Base-by-base conservation (phyloP, 345 rosid genomes). In the Ailanthus altissimus region DNA sequence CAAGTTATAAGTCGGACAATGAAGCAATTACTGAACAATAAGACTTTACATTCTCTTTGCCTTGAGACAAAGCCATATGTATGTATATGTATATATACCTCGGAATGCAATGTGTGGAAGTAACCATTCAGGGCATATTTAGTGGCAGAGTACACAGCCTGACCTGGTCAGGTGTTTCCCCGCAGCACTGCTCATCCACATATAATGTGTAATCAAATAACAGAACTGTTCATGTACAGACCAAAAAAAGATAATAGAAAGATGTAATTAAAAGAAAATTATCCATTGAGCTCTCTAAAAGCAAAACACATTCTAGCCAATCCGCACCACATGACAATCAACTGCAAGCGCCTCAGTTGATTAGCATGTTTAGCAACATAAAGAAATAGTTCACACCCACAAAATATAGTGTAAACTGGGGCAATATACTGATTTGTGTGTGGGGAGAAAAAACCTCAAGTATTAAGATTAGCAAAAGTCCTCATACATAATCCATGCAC, bases 181-280 rank as follows among this genome's bases (percentile, higher is more conserved):
- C 45, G 99, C 99, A 40, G 98, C 99, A 87, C 99, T 92, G 85
- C 99, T 95, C 88, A 95, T 90, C 99, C 92, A 85, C 76, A 78
- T 62, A 47, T 15, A 15, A 49, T 65, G 50, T 66, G 78, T 36
- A 46, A 45, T 64, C 77, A 72, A 56, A 70, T 47, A 69, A 64
- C 51, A 50, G 54, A n/a, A n/a, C n/a, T n/a, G n/a, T n/a, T n/a
- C n/a, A n/a, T n/a, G n/a, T n/a, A n/a, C n/a, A n/a, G n/a, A n/a
- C n/a, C n/a, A n/a, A n/a, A n/a, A n/a, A n/a, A n/a, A n/a, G n/a
- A n/a, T n/a, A n/a, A n/a, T n/a, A n/a, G n/a, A n/a, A n/a, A n/a
- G n/a, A n/a, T n/a, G n/a, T n/a, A n/a, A n/a, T n/a, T n/a, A n/a
- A n/a, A n/a, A n/a, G n/a, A n/a, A n/a, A n/a, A n/a, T n/a, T n/a